Percentiles rank a stretch among this genome's conserved stretches.
Conservation (phyloP, 257 asterid genomes). For the Schizonepeta tenuifolia region DNA sequence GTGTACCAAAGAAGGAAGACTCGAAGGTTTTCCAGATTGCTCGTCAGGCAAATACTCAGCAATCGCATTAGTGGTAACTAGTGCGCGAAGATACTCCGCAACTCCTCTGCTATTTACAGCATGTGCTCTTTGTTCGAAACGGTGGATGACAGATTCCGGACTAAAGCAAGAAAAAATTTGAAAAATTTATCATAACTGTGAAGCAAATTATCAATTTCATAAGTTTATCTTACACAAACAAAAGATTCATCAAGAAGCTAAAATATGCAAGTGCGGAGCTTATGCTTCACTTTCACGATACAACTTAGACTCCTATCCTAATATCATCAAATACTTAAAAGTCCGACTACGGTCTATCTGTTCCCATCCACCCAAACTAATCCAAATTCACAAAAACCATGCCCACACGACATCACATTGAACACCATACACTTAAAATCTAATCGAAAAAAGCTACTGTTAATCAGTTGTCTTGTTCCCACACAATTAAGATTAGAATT, state of each 20-base stretch:
- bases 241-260: neutral
- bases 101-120: conserved; percentile 96
- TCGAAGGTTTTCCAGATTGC: conserved; percentile 87
- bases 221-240: neutral
- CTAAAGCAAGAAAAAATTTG: conserved; percentile 41
- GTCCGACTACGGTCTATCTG: neutral
- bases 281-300: conserved; percentile 12
- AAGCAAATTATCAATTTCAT: conserved; percentile 1
- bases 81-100: conserved; percentile 86
- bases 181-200: conserved; percentile 29
- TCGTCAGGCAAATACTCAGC: conserved; percentile 93
- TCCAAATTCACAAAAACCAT: conserved; percentile 11
- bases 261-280: neutral
- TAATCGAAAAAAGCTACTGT: conserved; percentile 1
- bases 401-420: conserved; percentile 6
- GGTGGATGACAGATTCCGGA: conserved; percentile 93
- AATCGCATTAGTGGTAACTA: conserved; percentile 80
- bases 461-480: neutral
- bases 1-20: conserved; percentile 92
- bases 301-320: neutral
- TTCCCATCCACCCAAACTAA: neutral
- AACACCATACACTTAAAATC: conserved; percentile 12
- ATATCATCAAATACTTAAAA: conserved; percentile 5
- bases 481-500: neutral
- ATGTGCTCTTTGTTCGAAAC: conserved; percentile 88